These are phyloP conservation scores for Arthroderma sp. DNA, from an alignment of 2,329 filamentous ascomycete genomes.

Conservation along the genomic window DNA sequence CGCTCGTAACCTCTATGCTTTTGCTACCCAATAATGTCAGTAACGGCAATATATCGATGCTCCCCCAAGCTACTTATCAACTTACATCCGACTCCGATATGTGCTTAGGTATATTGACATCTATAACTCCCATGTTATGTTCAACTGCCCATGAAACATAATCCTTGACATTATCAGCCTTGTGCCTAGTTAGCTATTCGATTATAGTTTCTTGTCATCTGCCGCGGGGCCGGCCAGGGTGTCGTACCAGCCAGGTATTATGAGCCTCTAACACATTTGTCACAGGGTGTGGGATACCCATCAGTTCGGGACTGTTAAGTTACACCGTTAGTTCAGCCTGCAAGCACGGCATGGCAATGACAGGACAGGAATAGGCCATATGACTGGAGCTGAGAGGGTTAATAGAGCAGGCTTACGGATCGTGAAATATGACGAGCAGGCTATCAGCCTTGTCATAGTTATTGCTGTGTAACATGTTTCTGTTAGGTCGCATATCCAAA, in stretches of 20 bases:
- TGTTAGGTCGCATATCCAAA: not conserved
- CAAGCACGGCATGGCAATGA: not conserved
- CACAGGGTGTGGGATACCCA: constrained; percentile 54
- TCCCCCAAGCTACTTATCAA: constrained; percentile 5
- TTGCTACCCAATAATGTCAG: not conserved
- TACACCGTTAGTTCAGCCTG: constrained; percentile 10
- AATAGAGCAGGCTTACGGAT: constrained; percentile 50
- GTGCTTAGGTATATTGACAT: constrained; percentile 78
- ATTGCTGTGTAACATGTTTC: constrained; percentile 34
- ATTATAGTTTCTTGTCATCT: not conserved
- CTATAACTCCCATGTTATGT: constrained; percentile 73
- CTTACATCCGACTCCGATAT: constrained; percentile 52
- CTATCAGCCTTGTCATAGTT: constrained; percentile 54
- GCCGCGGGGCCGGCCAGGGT: constrained; percentile 10
- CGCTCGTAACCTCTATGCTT: constrained; percentile 31
- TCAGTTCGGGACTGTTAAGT: constrained; percentile 50
- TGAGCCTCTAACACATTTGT: constrained; percentile 67
- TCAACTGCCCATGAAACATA: constrained; percentile 75
- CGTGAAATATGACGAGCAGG: constrained; percentile 78
- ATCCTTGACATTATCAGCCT: constrained; percentile 69
- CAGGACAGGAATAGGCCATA: not conserved
- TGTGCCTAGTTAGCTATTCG: constrained; percentile 16
- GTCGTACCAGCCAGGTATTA: constrained; percentile 74
- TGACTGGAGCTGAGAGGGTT: not conserved
- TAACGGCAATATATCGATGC: not conserved